phyloP scores from a whole-genome alignment of 2,329 filamentous ascomycete species.

The Talaromyces verruculosus region DNA sequence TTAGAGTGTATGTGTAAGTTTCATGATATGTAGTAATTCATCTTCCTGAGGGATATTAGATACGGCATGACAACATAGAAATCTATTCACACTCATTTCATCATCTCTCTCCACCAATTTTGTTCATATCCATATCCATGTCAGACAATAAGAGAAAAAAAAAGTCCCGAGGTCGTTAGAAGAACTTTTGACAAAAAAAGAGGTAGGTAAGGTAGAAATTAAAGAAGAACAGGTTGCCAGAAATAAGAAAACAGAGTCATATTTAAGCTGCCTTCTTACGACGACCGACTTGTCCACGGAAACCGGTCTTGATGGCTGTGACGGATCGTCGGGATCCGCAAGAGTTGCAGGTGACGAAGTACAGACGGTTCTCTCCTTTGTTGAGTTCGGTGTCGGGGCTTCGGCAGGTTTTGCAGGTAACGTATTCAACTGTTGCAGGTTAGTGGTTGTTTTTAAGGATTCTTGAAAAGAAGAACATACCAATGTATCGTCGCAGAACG shows the following conservation, averaged over 20 bases:
- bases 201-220: not conserved
- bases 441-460: not conserved
- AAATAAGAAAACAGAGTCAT: constrained; percentile 12
- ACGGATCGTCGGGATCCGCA: constrained; percentile 82
- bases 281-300: constrained; percentile 99
- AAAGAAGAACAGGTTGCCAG: not conserved
- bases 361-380: constrained; percentile 98
- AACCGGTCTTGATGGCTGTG: constrained; percentile 99
- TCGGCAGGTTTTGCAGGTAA: constrained; percentile 98
- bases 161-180: constrained; percentile 18
- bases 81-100: constrained; percentile 19
- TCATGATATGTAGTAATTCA: not conserved
- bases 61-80: constrained; percentile 7
- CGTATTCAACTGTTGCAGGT: constrained; percentile 72
- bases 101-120: constrained; percentile 13
- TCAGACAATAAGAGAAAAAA: constrained; percentile 14
- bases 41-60: not conserved
- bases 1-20: not conserved
- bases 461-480: constrained; percentile 52
- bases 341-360: constrained; percentile 97
- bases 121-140: constrained; percentile 18
- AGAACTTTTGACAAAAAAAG: not conserved
- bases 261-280: constrained; percentile 71
- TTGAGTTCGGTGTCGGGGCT: constrained; percentile 92
- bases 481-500: constrained; percentile 91